phyloP scores from a whole-genome alignment of 371 early-diverging fungal genomes.

The Massospora cicadina region DNA sequence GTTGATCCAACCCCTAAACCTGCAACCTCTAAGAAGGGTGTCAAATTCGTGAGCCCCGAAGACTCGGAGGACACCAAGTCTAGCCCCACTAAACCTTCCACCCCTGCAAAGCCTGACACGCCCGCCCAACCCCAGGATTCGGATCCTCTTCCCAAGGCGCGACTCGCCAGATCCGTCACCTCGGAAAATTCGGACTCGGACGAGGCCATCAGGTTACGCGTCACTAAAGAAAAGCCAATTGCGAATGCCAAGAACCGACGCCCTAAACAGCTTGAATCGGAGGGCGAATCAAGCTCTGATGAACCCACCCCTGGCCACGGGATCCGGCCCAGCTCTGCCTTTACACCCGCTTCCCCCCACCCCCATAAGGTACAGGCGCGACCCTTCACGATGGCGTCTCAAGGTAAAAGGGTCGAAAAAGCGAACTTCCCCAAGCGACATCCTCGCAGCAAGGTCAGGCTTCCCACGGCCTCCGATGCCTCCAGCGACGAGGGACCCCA shows the following conservation, averaged over 20 bases:
- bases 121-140: too few species aligned
- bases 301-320: not conserved
- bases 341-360: not conserved
- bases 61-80: too few species aligned
- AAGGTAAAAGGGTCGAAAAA: not conserved
- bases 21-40: too few species aligned
- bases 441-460: not conserved
- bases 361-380: not conserved
- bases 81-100: too few species aligned
- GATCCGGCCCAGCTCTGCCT: not conserved
- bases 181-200: not conserved
- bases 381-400: not conserved
- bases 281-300: not conserved
- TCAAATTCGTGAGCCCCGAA: too few species aligned
- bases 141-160: not conserved
- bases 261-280: not conserved
- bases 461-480: conserved; percentile 5
- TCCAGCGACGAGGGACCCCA: conserved; percentile 2
- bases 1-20: too few species aligned
- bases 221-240: not conserved
- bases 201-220: not conserved
- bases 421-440: not conserved
- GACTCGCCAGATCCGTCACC: not conserved
- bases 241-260: not conserved
- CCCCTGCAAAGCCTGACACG: not conserved